A percentile compares a stretch with the other conserved stretches of the same genome.
These are phyloP conservation scores for Aspergillus thermomutatus DNA, from an alignment of 2,329 filamentous ascomycete genomes.

Conservation along the genomic window DNA sequence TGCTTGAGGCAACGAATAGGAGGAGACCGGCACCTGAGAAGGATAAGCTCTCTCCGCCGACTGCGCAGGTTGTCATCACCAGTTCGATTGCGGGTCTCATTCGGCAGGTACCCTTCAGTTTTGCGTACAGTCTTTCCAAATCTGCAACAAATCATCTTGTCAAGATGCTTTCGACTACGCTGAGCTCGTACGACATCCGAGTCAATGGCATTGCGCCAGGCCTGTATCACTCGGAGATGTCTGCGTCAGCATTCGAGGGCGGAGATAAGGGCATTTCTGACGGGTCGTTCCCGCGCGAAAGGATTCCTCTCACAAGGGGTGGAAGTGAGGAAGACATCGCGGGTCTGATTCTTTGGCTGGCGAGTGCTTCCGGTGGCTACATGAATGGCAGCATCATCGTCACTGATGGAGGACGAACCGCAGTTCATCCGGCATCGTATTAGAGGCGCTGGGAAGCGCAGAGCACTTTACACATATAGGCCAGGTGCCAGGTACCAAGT, in stretches of 20 bases:
- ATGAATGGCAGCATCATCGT: constrained; percentile 62
- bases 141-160: constrained; percentile 46
- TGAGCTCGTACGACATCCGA: constrained; percentile 43
- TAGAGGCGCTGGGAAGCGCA: constrained; percentile 21
- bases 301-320: constrained; percentile 57
- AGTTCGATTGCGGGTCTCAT: constrained; percentile 46
- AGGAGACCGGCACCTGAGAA: constrained; percentile 27
- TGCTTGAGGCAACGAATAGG: constrained; percentile 44
- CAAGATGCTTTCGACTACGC: constrained; percentile 47
- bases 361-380: constrained; percentile 62
- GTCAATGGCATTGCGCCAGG: constrained; percentile 52
- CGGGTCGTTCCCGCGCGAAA: constrained; percentile 40
- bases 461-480: not conserved
- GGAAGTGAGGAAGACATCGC: constrained; percentile 63
- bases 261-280: constrained; percentile 37
- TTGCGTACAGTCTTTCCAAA: constrained; percentile 48
- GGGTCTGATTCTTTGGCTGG: constrained; percentile 63
- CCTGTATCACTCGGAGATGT: constrained; percentile 61
- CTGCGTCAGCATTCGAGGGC: constrained; percentile 46
- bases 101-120: constrained; percentile 35
- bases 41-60: constrained; percentile 29
- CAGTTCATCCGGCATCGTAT: constrained; percentile 54
- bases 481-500: not conserved
- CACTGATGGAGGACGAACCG: constrained; percentile 61
- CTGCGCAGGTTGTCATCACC: constrained; percentile 47